Conservation (phyloP, 2,329 filamentous ascomycete species). For the Aspergillus spinulosporus region DNA sequence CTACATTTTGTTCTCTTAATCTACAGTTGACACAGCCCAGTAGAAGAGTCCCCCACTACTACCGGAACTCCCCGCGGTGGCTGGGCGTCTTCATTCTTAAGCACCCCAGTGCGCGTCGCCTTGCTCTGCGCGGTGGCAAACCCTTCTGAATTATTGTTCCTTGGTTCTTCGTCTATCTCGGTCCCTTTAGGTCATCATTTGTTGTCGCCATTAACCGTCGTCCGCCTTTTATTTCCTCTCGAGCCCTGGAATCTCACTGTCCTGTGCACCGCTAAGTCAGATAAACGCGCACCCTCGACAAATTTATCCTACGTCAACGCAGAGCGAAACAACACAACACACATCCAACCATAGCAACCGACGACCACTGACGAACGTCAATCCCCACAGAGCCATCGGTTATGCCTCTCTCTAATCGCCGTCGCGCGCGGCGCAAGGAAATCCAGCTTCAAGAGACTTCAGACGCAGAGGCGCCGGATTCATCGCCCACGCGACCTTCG, state of each 20-base stretch:
- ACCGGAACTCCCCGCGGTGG: constrained; percentile 21
- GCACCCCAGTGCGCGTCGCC: constrained; percentile 23
- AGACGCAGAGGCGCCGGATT: constrained; percentile 49
- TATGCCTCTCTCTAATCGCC: constrained; percentile 47
- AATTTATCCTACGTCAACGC: constrained; percentile 2
- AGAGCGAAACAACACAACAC: neutral
- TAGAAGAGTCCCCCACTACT: constrained; percentile 4
- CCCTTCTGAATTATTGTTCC: constrained; percentile 21
- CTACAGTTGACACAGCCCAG: neutral
- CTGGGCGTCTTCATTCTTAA: constrained; percentile 19
- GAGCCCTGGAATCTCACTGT: constrained; percentile 3
- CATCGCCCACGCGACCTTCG: constrained; percentile 49
- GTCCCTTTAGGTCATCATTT: constrained; percentile 19
- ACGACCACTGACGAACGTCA: neutral
- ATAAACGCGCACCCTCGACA: neutral
- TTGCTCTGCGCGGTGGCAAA: constrained; percentile 33
- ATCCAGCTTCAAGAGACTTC: constrained; percentile 47
- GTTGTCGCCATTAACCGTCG: constrained; percentile 11
- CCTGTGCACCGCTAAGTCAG: neutral
- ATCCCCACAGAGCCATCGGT: neutral
- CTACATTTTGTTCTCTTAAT: neutral
- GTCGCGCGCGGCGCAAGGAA: constrained; percentile 49
- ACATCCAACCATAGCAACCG: neutral
- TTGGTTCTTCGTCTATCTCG: constrained; percentile 30
- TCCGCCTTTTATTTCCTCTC: constrained; percentile 9